These are phyloP conservation scores for Neonothopanus nambi DNA, from an alignment of 1,284 basidiomycete genomes.

Conservation along the genomic window DNA sequence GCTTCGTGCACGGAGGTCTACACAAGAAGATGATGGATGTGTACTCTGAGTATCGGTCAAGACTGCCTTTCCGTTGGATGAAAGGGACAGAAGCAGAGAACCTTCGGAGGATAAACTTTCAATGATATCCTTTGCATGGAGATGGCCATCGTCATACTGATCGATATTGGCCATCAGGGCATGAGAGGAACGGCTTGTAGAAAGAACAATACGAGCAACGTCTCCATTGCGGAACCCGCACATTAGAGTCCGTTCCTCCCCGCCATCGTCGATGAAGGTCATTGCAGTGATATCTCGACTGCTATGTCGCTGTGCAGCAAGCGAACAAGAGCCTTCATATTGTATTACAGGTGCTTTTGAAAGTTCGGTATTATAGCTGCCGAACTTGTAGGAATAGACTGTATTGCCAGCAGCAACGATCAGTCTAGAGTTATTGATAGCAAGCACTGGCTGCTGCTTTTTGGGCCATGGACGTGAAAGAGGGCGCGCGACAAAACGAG, in stretches of 20 bases:
- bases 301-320: constrained; percentile 36
- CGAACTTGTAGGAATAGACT: constrained; percentile 62
- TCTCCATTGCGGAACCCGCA: constrained; percentile 64
- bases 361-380: constrained; percentile 21
- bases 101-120: constrained; percentile 53
- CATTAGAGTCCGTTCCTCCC: constrained; percentile 49
- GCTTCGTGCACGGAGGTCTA: constrained; percentile 51
- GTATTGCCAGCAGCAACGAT: constrained; percentile 61
- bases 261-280: constrained; percentile 48
- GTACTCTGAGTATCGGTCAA: constrained; percentile 35
- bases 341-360: constrained; percentile 23
- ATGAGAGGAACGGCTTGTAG: constrained; percentile 24
- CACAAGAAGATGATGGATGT: constrained; percentile 27
- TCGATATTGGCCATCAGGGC: constrained; percentile 15
- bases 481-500: constrained; percentile 63
- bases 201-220: constrained; percentile 47
- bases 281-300: constrained; percentile 52
- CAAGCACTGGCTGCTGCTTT: constrained; percentile 60
- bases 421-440: constrained; percentile 55
- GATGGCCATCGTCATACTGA: constrained; percentile 19
- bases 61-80: constrained; percentile 51
- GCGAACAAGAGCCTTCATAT: constrained; percentile 50
- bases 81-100: constrained; percentile 53
- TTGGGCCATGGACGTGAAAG: constrained; percentile 62
- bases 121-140: constrained; percentile 42